phyloP scores from a whole-genome alignment of 148 eudicot species.

The Cornus controversa region DNA sequence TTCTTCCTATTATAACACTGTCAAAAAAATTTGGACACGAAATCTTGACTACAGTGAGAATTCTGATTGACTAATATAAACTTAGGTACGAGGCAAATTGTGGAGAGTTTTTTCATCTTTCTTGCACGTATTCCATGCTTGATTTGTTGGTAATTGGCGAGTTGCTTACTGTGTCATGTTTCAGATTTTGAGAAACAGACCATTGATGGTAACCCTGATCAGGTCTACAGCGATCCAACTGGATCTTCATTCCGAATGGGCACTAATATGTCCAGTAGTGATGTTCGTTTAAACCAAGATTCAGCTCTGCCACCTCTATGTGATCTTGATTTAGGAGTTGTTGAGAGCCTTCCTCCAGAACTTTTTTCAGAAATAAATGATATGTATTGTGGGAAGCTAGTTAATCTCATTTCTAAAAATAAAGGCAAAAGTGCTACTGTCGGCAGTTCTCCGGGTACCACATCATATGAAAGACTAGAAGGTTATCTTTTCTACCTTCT shows the following conservation, averaged over 20 bases:
- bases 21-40: too few species aligned
- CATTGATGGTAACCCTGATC: slow-evolving; percentile 24
- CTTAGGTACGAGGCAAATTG: not conserved
- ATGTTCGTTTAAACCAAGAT: slow-evolving; percentile 22
- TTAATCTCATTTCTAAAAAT: slow-evolving; percentile 44
- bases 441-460: slow-evolving; percentile 12
- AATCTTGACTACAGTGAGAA: not conserved
- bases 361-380: slow-evolving; percentile 74
- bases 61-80: not conserved
- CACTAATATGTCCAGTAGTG: slow-evolving; percentile 29
- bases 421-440: slow-evolving; percentile 37
- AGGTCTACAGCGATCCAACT: slow-evolving; percentile 19
- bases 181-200: slow-evolving; percentile 21
- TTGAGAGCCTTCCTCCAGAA: slow-evolving; percentile 83
- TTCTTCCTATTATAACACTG: too few species aligned
- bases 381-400: slow-evolving; percentile 72
- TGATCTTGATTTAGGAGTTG: slow-evolving; percentile 81
- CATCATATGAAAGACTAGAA: slow-evolving; percentile 24
- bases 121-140: not conserved
- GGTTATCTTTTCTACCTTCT: slow-evolving; percentile 25
- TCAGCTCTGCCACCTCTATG: slow-evolving; percentile 57
- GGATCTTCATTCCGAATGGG: slow-evolving; percentile 23
- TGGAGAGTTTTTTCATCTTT: not conserved
- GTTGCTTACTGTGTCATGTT: slow-evolving; percentile 3
- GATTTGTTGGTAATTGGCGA: not conserved